These are phyloP conservation scores for Dactylonectria macrodidyma DNA, from an alignment of 2,329 filamentous ascomycete species.

Conservation along the genomic window DNA sequence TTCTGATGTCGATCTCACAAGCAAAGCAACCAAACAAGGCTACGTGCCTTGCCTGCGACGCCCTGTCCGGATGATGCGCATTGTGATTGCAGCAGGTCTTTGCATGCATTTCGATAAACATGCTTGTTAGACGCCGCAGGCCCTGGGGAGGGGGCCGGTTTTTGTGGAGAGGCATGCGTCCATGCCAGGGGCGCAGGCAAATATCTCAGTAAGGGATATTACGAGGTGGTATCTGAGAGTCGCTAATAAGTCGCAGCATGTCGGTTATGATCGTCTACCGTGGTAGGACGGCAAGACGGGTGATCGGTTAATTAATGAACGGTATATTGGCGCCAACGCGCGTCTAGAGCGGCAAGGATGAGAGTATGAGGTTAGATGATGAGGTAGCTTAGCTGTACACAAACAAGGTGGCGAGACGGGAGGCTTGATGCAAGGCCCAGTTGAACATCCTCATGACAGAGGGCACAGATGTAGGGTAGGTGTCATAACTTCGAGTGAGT, in stretches of 20 bases:
- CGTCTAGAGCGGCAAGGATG: constrained; percentile 7
- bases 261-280: neutral
- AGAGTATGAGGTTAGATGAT: neutral
- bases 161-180: constrained; percentile 31
- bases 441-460: neutral
- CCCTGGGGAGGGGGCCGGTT: constrained; percentile 12
- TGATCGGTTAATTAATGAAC: neutral
- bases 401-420: neutral
- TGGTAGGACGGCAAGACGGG: neutral
- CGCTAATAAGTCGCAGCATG: neutral
- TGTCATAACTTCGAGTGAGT: neutral
- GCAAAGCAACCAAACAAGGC: constrained; percentile 23
- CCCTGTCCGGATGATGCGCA: constrained; percentile 38
- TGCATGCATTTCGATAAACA: constrained; percentile 36
- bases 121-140: constrained; percentile 8
- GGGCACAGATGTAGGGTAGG: constrained; percentile 14
- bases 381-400: neutral
- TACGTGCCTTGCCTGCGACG: constrained; percentile 19
- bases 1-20: constrained; percentile 18
- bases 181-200: constrained; percentile 22
- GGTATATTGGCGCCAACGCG: constrained; percentile 13
- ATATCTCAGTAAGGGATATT: constrained; percentile 9
- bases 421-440: constrained; percentile 17
- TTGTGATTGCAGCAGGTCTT: constrained; percentile 41
- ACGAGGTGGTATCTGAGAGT: constrained; percentile 25